Evolutionary conservation across 2,329 filamentous ascomycete genomes (phyloP), one percentile per base, ranked within the genome.

Genomic region (Alternaria sp.): DNA sequence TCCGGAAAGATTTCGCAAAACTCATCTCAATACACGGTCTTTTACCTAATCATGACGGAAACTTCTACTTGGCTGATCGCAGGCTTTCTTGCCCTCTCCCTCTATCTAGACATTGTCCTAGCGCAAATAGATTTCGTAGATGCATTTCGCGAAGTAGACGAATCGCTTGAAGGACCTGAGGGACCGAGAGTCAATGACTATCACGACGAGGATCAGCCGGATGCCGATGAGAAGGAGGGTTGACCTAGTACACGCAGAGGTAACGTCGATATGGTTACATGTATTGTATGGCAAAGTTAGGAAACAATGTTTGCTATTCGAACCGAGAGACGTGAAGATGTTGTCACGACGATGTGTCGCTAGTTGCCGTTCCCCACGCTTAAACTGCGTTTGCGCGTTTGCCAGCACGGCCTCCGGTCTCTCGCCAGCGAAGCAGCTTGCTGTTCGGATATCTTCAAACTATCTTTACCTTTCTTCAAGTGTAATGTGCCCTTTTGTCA

Each of bases 401-500:
- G 52, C 49, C 49, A 52, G 19, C 30, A 36, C 49, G 23, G 11
- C n/a, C 15, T 26, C n/a, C 49, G n/a, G 11, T 12, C 2, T 15
- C n/a, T 44, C 32, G 52, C 52, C 52, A 54, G 23, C 52, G 36
- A 28, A n/a, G 36, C 32, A 40, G 32, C 32, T 54, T 54, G 52
- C 52, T 54, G 30, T 10, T 13, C 19, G 2, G 19, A 10, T 23
- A 8, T 36, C 17, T n/a, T 12, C 17, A 52, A 52, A 52, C 17
- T 44, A 13, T 12, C 2, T 26, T 1, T 15, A 28, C 36, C 3
- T 44, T 17, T 26, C 52, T 26, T 21, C 32, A 36, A 36, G 32
- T 36, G 7, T 15, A 36, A 36, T n/a, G 15, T n/a, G 15, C 32
- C 15, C 13, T 40, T 40, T 11, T 11, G n/a, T 17, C n/a, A 6